These are phyloP conservation scores for Pyrenopolyporus hunteri DNA, from an alignment of 495 filamentous ascomycete genomes.

Conservation along the genomic window DNA sequence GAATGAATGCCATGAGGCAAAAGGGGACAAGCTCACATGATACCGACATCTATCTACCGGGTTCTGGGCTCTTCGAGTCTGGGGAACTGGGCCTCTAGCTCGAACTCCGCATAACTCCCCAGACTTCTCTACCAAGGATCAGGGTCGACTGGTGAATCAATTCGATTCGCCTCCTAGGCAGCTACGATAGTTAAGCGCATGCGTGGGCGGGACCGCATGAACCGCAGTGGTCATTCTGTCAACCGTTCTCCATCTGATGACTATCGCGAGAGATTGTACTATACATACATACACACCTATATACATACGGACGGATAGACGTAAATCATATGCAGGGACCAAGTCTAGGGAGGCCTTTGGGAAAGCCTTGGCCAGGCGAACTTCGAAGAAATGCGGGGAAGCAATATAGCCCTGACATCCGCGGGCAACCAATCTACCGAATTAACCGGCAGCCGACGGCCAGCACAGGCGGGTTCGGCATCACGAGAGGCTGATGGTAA, in stretches of 20 bases:
- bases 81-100: constrained; percentile 18
- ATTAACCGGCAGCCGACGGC: constrained; percentile 28
- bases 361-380: background rate
- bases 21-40: constrained; percentile 27
- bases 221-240: constrained; percentile 8
- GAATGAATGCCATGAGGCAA: constrained; percentile 8
- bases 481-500: constrained; percentile 7
- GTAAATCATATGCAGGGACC: constrained; percentile 35
- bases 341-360: constrained; percentile 3
- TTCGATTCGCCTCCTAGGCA: constrained; percentile 1
- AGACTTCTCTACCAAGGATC: background rate
- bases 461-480: constrained; percentile 12
- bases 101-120: constrained; percentile 20
- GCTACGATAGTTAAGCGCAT: no score
- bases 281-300: no score
- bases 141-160: background rate
- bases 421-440: constrained; percentile 27
- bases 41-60: constrained; percentile 13
- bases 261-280: background rate
- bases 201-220: no score
- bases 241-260: constrained; percentile 1
- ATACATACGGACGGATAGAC: background rate
- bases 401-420: constrained; percentile 8
- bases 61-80: constrained; percentile 15
- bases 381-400: constrained; percentile 17